These are phyloP conservation scores for Colletotrichum sansevieriae DNA, from an alignment of 2,329 filamentous ascomycete species.

Conservation along the genomic window DNA sequence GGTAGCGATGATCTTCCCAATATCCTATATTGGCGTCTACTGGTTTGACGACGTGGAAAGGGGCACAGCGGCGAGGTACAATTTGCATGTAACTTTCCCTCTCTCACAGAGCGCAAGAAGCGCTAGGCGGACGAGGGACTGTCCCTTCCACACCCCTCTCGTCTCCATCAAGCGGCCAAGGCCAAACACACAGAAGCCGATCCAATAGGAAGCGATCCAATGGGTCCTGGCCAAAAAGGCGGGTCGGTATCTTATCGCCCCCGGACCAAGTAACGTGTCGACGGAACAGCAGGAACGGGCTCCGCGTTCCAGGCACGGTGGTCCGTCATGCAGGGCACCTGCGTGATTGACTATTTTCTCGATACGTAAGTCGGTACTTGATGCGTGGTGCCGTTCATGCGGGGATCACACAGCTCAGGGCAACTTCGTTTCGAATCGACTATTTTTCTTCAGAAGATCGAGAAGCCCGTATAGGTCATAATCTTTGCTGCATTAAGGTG, in stretches of 20 bases:
- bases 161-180: no score
- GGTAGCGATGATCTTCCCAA: no score
- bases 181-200: slow-evolving; percentile 13
- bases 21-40: no score
- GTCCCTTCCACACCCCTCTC: not conserved
- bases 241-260: slow-evolving; percentile 31
- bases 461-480: not conserved
- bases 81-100: not conserved
- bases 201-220: slow-evolving; percentile 37
- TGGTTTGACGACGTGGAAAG: not conserved
- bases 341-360: not conserved
- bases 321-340: slow-evolving; percentile 19
- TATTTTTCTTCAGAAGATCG: no score
- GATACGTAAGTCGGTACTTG: slow-evolving; percentile 1
- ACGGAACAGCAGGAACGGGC: slow-evolving; percentile 2
- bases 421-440: slow-evolving; percentile 1
- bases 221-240: slow-evolving; percentile 18
- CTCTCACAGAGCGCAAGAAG: no score
- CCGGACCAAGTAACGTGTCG: slow-evolving; percentile 20
- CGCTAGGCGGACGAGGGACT: no score
- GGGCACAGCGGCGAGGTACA: no score
- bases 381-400: not conserved
- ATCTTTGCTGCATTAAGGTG: not conserved
- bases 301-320: slow-evolving; percentile 18
- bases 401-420: not conserved